Evolutionary conservation across 805 yeast species (phyloP).

Genomic region (Metschnikowia sp.): DNA sequence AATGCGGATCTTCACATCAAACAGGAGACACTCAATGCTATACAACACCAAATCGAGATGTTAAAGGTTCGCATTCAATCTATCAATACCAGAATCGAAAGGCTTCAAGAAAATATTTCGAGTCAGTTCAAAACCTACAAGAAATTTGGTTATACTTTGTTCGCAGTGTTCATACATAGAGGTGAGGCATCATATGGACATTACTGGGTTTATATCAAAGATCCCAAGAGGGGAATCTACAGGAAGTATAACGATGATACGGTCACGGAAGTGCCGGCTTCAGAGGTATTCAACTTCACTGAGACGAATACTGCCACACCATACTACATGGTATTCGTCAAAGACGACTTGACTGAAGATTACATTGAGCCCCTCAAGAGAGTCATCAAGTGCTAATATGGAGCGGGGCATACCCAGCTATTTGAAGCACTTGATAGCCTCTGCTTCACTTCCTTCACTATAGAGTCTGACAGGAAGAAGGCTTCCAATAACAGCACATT

Average conservation of each 20-base stretch:
- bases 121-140: conserved; percentile 61
- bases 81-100: conserved; percentile 40
- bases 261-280: conserved; percentile 73
- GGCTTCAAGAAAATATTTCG: conserved; percentile 48
- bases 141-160: conserved; percentile 71
- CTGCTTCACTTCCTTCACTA: too few relatives aligned
- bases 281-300: conserved; percentile 64
- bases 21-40: conserved; percentile 44
- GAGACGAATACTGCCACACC: conserved; percentile 88
- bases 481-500: too few relatives aligned
- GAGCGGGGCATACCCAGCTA: too few relatives aligned
- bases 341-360: conserved; percentile 51
- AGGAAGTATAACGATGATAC: conserved; percentile 92
- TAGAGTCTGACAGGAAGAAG: too few relatives aligned
- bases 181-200: conserved; percentile 97
- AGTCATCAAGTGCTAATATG: conserved; percentile 15
- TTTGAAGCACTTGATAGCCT: too few relatives aligned
- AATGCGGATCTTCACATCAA: conserved; percentile 36
- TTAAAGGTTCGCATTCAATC: conserved; percentile 45
- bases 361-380: conserved; percentile 67
- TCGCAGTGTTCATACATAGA: conserved; percentile 90
- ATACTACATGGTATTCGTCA: conserved; percentile 81
- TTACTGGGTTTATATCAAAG: conserved; percentile 92
- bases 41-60: conserved; percentile 44
- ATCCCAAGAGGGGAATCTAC: conserved; percentile 62